These are phyloP conservation scores for Fusarium devonianum DNA, from an alignment of 2,329 filamentous ascomycete species.

Conservation along the genomic window DNA sequence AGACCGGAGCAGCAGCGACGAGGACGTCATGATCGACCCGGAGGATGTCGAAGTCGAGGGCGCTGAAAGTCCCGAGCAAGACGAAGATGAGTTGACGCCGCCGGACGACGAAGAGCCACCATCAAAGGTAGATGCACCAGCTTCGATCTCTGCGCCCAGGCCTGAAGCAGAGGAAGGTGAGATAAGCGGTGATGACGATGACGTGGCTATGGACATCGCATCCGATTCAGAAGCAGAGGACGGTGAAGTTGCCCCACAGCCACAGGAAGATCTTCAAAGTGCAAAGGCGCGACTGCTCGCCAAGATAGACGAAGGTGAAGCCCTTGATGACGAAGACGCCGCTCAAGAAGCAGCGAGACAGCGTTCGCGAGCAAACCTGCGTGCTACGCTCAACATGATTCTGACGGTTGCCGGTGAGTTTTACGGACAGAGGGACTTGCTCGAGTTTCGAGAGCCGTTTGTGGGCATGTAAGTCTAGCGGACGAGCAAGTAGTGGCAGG, in stretches of 20 bases:
- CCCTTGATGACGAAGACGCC: slow-evolving; percentile 38
- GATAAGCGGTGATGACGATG: slow-evolving; percentile 42
- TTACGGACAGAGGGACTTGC: slow-evolving; percentile 86
- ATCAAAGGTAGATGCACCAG: neutral
- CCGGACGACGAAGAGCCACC: slow-evolving; percentile 15
- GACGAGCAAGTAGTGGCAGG: slow-evolving; percentile 9
- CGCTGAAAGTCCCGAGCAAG: slow-evolving; percentile 32
- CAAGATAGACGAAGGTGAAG: slow-evolving; percentile 46
- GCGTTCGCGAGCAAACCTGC: slow-evolving; percentile 58
- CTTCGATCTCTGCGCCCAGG: slow-evolving; percentile 2
- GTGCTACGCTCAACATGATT: slow-evolving; percentile 89
- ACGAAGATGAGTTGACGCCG: slow-evolving; percentile 16
- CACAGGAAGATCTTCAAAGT: slow-evolving; percentile 53
- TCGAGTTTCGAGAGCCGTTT: slow-evolving; percentile 75
- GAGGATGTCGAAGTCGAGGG: slow-evolving; percentile 44
- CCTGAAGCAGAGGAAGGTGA: slow-evolving; percentile 38
- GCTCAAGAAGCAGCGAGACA: slow-evolving; percentile 41
- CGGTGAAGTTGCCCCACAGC: slow-evolving; percentile 42
- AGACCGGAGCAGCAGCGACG: slow-evolving; percentile 53
- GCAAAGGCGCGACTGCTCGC: slow-evolving; percentile 59
- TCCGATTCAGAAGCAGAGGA: slow-evolving; percentile 49
- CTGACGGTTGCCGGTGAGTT: slow-evolving; percentile 86
- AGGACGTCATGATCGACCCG: slow-evolving; percentile 47
- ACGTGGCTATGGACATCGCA: slow-evolving; percentile 54
- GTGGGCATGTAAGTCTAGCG: slow-evolving; percentile 49